Base-by-base conservation (phyloP, 177 flowering plant species). In the Vitis hybrid region DNA sequence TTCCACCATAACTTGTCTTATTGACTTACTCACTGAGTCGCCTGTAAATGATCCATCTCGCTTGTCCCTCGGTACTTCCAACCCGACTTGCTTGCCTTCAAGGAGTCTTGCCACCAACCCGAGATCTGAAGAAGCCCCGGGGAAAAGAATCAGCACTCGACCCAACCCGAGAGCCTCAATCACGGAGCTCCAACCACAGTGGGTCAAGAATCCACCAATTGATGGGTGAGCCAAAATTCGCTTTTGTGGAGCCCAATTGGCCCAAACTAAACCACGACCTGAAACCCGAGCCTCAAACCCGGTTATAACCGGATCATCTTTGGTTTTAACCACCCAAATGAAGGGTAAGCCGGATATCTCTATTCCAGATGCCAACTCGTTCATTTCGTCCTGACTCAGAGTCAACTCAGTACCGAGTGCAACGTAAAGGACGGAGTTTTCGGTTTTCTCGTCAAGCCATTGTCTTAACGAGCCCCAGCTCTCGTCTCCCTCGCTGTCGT, bases 311-410 rank as follows among this genome's bases (percentile, higher is more conserved):
- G 52, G 9, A 2, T 35, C 12, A 73, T 35, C 46, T 35, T 6
- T 35, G 3, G 72, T 74, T 49, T 69, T 76, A 1, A 76, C 30
- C 12, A 69, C 68, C 82, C 82, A 80, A 19, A 76, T 14, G 61
- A 80, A 80, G 2, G 75, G 71, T 30, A 74, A 32, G 11, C 56
- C 52, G 4, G 79, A 75, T 54, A 51, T 46, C 70, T 79, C 79
- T 8, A 76, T 10, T 58, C 81, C 87, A 18, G 52, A 5, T 8
- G 87, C 87, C 30, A 82, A 52, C 72, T 84, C 85, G 11, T 66
- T 65, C 18, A 79, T 56, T 49, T 76, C 21, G 12, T 76, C 75
- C 1, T 21, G 60, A 60, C 64, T 70, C 59, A 81, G 51, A 24
- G 61, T 78, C 57, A 56, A 46, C 62, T 80, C 85, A 21, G 69